Percentiles rank a stretch among this genome's conserved stretches.
Conservation (phyloP, 2,329 filamentous ascomycete genomes). For the Fusarium hainanense region DNA sequence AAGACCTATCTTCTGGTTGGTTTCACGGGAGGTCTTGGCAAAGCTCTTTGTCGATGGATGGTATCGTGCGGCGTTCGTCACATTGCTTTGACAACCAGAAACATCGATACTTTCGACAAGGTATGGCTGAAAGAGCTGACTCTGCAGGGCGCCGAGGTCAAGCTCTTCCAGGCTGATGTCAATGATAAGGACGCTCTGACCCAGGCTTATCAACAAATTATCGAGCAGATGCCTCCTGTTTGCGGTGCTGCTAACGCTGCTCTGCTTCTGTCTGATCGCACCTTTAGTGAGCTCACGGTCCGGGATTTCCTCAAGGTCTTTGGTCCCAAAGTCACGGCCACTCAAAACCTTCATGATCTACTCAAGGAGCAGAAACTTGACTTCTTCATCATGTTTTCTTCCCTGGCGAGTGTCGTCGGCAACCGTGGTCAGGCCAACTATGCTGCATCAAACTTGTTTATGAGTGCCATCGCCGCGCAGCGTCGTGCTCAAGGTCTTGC, state of each 20-base stretch:
- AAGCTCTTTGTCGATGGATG: constrained; percentile 9
- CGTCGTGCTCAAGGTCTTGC: constrained; percentile 30
- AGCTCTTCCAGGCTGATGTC: constrained; percentile 15
- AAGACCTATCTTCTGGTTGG: constrained; percentile 4
- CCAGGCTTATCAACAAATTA: constrained; percentile 27
- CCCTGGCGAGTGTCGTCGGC: neutral
- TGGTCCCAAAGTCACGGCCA: constrained; percentile 8
- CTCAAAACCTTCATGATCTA: constrained; percentile 5
- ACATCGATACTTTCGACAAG: neutral
- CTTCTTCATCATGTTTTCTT: constrained; percentile 26
- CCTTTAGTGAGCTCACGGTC: neutral
- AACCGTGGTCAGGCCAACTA: constrained; percentile 22
- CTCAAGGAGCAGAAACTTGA: constrained; percentile 1
- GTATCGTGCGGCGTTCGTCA: neutral
- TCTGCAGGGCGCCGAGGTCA: constrained; percentile 1
- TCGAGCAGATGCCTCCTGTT: constrained; percentile 4
- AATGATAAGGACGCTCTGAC: constrained; percentile 15
- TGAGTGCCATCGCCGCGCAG: constrained; percentile 2
- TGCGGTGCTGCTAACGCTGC: constrained; percentile 17
- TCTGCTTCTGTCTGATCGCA: constrained; percentile 2
- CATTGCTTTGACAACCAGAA: constrained; percentile 4
- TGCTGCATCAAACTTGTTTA: constrained; percentile 14
- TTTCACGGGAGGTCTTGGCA: constrained; percentile 3
- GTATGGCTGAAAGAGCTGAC: neutral
- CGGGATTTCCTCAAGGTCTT: constrained; percentile 1